These are phyloP conservation scores for Fusarium floridanum DNA, from an alignment of 2,329 filamentous ascomycete genomes.

Conservation along the genomic window DNA sequence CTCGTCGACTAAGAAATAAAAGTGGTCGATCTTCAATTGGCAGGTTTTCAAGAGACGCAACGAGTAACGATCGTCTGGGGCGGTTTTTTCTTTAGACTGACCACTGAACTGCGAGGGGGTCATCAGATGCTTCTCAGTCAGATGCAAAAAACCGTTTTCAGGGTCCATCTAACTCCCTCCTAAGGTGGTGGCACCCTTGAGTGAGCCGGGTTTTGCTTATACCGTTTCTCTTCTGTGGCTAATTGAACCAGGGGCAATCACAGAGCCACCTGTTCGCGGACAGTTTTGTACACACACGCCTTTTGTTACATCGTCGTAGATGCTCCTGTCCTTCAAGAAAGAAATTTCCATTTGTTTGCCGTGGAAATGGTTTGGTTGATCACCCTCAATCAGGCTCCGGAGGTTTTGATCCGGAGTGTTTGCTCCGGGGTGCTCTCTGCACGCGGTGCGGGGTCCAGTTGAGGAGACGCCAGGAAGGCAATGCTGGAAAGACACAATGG, in stretches of 20 bases:
- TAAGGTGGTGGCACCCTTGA: background rate
- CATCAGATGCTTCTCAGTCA: background rate
- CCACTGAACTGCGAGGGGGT: background rate
- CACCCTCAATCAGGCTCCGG: background rate
- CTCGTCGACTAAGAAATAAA: background rate
- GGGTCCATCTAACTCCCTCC: slow-evolving; percentile 8
- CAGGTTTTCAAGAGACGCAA: background rate
- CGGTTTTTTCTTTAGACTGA: background rate
- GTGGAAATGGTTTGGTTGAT: background rate
- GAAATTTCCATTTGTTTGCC: background rate
- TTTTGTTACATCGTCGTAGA: background rate
- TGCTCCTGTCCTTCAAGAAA: background rate
- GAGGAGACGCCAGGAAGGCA: background rate
- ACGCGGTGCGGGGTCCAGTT: background rate
- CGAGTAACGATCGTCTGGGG: slow-evolving; percentile 21
- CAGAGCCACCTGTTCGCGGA: background rate
- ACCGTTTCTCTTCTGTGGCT: background rate
- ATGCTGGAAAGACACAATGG: background rate
- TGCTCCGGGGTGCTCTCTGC: slow-evolving; percentile 10
- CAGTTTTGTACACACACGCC: background rate
- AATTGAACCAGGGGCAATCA: background rate
- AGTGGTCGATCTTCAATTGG: background rate
- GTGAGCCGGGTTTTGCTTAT: background rate
- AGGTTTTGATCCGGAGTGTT: slow-evolving; percentile 21
- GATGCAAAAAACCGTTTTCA: background rate